phyloP scores from a whole-genome alignment of 2,329 filamentous ascomycete genomes.

The Didymella keratinophila region DNA sequence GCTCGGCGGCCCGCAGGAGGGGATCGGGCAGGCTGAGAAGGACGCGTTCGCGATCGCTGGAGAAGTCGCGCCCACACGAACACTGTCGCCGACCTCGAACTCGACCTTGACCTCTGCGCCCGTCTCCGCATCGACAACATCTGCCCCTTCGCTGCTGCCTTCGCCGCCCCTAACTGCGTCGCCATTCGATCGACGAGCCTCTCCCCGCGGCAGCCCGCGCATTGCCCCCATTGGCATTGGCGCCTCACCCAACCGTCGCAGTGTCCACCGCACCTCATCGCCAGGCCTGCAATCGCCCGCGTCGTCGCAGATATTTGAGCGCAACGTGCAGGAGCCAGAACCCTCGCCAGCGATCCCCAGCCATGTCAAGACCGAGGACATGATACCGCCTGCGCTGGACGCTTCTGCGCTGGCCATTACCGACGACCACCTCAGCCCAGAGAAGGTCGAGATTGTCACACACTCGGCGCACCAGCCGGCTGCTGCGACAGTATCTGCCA shows the following conservation, averaged over 20 bases:
- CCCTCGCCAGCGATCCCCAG: constrained; percentile 86
- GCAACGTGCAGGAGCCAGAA: constrained; percentile 80
- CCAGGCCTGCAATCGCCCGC: constrained; percentile 83
- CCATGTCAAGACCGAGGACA: constrained; percentile 92
- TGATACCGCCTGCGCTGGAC: constrained; percentile 89
- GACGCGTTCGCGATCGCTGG: constrained; percentile 21
- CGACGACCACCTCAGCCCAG: constrained; percentile 81
- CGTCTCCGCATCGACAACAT: constrained; percentile 28
- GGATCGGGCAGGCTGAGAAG: constrained; percentile 24
- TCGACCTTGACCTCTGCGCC: constrained; percentile 6
- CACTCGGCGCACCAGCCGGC: constrained; percentile 85
- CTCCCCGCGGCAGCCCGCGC: constrained; percentile 49
- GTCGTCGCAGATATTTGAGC: constrained; percentile 83
- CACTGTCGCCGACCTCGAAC: constrained; percentile 20
- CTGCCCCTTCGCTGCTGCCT: constrained; percentile 38
- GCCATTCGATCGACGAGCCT: constrained; percentile 38
- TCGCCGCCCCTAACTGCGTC: constrained; percentile 45
- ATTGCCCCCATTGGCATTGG: constrained; percentile 43
- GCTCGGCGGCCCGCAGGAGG: constrained; percentile 48
- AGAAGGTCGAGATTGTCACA: constrained; percentile 91
- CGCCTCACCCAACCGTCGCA: constrained; percentile 69
- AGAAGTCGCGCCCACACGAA: constrained; percentile 19
- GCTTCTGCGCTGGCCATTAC: constrained; percentile 93
- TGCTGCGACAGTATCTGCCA: constrained; percentile 64
- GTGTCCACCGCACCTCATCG: constrained; percentile 69